Percentiles rank a stretch among this genome's conserved stretches.
Conservation (phyloP, 306 rosid species). For the Trifolium pratense region DNA sequence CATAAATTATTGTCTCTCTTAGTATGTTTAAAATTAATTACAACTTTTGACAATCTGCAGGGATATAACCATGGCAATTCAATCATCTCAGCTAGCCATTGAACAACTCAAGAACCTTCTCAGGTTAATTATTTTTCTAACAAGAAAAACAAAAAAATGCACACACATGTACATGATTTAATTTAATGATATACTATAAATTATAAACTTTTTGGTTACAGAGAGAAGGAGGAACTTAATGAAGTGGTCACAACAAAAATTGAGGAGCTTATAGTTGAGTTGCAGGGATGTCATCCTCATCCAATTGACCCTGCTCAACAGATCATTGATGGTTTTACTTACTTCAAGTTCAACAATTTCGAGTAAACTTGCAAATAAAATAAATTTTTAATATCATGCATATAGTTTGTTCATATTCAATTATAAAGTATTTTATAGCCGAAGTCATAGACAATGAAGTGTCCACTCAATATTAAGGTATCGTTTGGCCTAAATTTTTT, state of each 20-base stretch:
- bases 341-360: conserved; percentile 53
- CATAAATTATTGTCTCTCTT: neutral
- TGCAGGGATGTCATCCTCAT: conserved; percentile 9
- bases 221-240: conserved; percentile 55
- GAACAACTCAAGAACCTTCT: conserved; percentile 54
- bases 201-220: conserved; percentile 17
- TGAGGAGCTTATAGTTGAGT: conserved; percentile 47
- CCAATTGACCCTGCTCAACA: conserved; percentile 33
- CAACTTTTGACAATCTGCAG: conserved; percentile 39
- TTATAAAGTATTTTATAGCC: neutral
- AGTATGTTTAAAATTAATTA: neutral
- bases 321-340: conserved; percentile 49
- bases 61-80: conserved; percentile 46
- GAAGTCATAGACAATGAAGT: no score
- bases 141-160: neutral
- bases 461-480: neutral
- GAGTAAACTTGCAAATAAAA: conserved; percentile 43
- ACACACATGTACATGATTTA: neutral
- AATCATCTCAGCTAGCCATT: conserved; percentile 50
- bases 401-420: neutral
- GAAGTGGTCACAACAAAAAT: conserved; percentile 47
- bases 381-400: neutral
- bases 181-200: neutral
- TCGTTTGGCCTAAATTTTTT: no score
- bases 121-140: conserved; percentile 45